These are phyloP conservation scores for Boeremia exigua DNA, from an alignment of 2,329 filamentous ascomycete species.

Conservation along the genomic window DNA sequence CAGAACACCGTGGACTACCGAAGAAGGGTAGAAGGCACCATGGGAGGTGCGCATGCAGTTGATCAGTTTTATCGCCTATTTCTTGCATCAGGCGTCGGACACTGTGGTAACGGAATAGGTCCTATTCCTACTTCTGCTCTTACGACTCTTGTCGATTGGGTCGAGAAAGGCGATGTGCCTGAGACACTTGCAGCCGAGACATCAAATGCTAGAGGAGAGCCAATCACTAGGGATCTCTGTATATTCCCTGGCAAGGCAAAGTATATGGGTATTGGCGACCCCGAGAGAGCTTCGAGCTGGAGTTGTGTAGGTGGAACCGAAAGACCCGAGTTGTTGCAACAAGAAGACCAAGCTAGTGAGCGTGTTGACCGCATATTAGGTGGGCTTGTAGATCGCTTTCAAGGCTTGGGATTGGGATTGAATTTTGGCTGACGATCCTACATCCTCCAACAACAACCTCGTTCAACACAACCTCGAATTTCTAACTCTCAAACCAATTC, in stretches of 20 bases:
- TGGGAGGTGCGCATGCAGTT: slow-evolving; percentile 33
- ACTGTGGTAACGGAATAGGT: slow-evolving; percentile 31
- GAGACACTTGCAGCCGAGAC: slow-evolving; percentile 30
- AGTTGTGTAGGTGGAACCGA: slow-evolving; percentile 31
- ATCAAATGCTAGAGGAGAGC: slow-evolving; percentile 20
- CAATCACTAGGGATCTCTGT: slow-evolving; percentile 29
- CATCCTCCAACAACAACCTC: not conserved
- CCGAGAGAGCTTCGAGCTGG: slow-evolving; percentile 30
- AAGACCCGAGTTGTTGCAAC: slow-evolving; percentile 12
- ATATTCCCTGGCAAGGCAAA: slow-evolving; percentile 27
- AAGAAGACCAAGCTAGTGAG: slow-evolving; percentile 6
- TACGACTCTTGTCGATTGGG: slow-evolving; percentile 35
- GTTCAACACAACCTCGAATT: not conserved
- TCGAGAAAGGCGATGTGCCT: slow-evolving; percentile 35
- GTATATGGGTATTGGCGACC: slow-evolving; percentile 24
- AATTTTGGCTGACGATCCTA: slow-evolving; percentile 19
- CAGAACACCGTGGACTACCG: slow-evolving; percentile 35
- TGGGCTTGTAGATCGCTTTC: slow-evolving; percentile 26
- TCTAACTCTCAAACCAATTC: not conserved
- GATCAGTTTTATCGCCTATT: slow-evolving; percentile 42
- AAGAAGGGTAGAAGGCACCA: slow-evolving; percentile 28
- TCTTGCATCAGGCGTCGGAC: slow-evolving; percentile 37
- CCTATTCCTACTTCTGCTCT: slow-evolving; percentile 27
- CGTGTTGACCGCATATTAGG: slow-evolving; percentile 26
- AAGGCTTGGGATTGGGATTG: slow-evolving; percentile 27